Evolutionary conservation across 129 eudicot genomes (phyloP), one percentile per base, ranked within the genome.

Genomic region (Gnaphalium uliginosum): DNA sequence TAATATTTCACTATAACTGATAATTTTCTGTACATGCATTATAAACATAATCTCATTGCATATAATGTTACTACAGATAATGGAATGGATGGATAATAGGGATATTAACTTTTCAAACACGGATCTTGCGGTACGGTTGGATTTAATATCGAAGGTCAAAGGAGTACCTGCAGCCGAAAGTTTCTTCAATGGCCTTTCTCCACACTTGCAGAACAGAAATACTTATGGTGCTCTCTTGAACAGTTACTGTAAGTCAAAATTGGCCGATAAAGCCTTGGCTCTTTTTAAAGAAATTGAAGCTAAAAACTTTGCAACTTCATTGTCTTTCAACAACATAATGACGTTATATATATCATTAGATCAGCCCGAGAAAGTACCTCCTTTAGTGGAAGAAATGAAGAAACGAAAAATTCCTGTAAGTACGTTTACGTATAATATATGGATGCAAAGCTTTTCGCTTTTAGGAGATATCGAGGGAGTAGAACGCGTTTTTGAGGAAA

Each of bases 81-180:
- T 93, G 87, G 92, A 93, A 73, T 93, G 98, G 98, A 90, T 93
- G 96, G 88, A 88, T 46, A 71, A 41, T 25, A 76, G 88, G 54
- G 79, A 76, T 8, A 54, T 82, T 6, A 71, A 81, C 81, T 81
- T 77, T 63, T 51, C 84, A 10, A 71, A 71, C 70, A 21, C 30
- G 0, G 96, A 93, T 63, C 11, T 84, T 78, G 89, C 96, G 14
- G 62, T 83, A 21, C 86, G 85, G 25, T 72, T 93, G 86, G 92
- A 84, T 78, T 84, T 88, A 51, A 79, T 85, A 62, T 85, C 85
- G 39, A 88, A 88, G 80, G 83, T 61, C 27, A 81, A 85, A 32
- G 97, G 96, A 18, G 71, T 93, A 58, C 78, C 78, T 71, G 93
- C 83, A 67, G 96, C 97, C 15, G 98, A 90, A 83, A 70, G 68